A percentile compares a stretch with the other conserved stretches of the same genome.
These are phyloP conservation scores for Tylopilus vinaceipallidus DNA, from an alignment of 768 basidiomycete genomes.

Conservation along the genomic window DNA sequence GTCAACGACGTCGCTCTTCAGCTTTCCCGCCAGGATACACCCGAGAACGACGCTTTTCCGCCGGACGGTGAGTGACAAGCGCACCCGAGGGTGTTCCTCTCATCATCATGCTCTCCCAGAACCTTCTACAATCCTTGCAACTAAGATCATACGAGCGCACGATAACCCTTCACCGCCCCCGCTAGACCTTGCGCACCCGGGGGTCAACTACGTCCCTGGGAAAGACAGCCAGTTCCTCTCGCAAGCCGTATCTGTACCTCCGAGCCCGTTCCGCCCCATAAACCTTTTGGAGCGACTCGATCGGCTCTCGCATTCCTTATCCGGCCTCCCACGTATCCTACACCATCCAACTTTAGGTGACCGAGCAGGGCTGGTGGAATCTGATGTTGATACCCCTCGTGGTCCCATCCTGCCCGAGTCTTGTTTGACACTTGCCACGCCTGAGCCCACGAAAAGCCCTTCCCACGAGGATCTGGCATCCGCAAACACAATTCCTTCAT, in stretches of 20 bases:
- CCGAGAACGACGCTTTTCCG: constrained; percentile 42
- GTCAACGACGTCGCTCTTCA: constrained; percentile 22
- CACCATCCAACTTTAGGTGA: constrained; percentile 1
- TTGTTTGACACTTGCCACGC: constrained; percentile 30
- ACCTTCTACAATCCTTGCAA: constrained; percentile 66
- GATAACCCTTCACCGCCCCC: constrained; percentile 77
- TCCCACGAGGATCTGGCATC: constrained; percentile 1
- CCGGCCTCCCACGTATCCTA: neutral
- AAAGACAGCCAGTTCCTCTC: constrained; percentile 18
- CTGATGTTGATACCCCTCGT: constrained; percentile 16
- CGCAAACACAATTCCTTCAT: constrained; percentile 6
- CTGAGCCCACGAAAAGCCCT: neutral
- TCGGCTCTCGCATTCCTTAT: constrained; percentile 11
- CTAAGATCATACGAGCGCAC: constrained; percentile 62
- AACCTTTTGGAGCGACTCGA: constrained; percentile 30
- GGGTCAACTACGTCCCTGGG: constrained; percentile 15
- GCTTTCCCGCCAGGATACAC: constrained; percentile 44
- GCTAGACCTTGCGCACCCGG: constrained; percentile 17
- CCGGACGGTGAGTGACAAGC: constrained; percentile 42
- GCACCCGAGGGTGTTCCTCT: constrained; percentile 3
- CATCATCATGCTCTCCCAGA: constrained; percentile 38
- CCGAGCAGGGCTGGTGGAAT: neutral
- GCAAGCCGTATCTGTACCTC: constrained; percentile 18
- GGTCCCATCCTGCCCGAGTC: constrained; percentile 46
- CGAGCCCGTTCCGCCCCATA: constrained; percentile 33